Base-by-base conservation (phyloP, 225 moss, liverwort and hornwort species). In the Takakia lepidozioides region DNA sequence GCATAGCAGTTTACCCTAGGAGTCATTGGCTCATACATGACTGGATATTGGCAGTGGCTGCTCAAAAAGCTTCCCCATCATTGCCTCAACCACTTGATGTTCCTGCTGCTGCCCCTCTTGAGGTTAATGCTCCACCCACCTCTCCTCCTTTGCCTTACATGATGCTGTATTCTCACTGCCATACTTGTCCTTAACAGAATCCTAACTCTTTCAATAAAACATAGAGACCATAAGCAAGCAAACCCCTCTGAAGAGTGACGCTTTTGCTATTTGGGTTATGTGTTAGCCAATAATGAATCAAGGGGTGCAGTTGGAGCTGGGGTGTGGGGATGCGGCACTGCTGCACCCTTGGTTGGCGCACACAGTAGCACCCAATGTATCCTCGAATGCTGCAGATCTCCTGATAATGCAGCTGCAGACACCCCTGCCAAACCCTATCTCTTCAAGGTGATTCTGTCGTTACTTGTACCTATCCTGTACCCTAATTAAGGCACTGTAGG, bases 251-350 rank as follows among this genome's bases (percentile, higher is more conserved):
- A n/a, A n/a, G n/a, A n/a, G n/a, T n/a, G n/a, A n/a, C n/a, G n/a
- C n/a, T n/a, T n/a, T n/a, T n/a, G n/a, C n/a, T n/a, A n/a, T n/a
- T n/a, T n/a, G n/a, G n/a, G n/a, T n/a, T n/a, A n/a, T n/a, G n/a
- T n/a, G n/a, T n/a, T n/a, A n/a, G n/a, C n/a, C n/a, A n/a, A n/a
- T n/a, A n/a, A n/a, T n/a, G n/a, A n/a, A n/a, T n/a, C n/a, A n/a
- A n/a, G n/a, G n/a, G n/a, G n/a, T 74, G 67, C 70, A 86, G 79
- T 63, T 83, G 73, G 73, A 68, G 26, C 75, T 86, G 13, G 67
- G 60, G 27, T 30, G 67, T 58, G 80, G 86, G 43, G 86, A 80
- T 59, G 56, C 72, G 52, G 79, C 65, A 28, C 54, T 86, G 55
- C 66, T 86, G 10, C 82, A 86, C 40, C 73, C 86, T 22, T 60